A percentile compares a stretch with the other conserved stretches of the same genome.
Conservation (phyloP, 2,329 filamentous ascomycete genomes). For the Neurospora sp. region DNA sequence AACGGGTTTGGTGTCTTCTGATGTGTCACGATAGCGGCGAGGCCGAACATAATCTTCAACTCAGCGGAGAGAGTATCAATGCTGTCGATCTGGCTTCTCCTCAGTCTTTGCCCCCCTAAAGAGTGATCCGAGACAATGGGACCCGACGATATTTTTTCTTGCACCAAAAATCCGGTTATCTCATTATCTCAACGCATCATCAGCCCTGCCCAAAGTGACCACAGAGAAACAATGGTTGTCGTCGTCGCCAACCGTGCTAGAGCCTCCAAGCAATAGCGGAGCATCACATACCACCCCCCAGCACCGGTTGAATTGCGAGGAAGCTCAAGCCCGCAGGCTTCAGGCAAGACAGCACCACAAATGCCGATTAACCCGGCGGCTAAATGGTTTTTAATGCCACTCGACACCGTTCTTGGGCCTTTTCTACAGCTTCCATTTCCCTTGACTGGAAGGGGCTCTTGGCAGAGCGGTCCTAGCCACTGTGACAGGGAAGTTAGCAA, state of each 20-base stretch:
- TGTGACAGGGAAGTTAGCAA: neutral
- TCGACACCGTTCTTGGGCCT: neutral
- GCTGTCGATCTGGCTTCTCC: neutral
- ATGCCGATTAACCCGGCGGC: neutral
- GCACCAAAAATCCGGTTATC: neutral
- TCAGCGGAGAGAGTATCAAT: neutral
- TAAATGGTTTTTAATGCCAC: neutral
- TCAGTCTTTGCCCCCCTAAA: neutral
- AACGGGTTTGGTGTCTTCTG: neutral
- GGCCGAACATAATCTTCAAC: neutral
- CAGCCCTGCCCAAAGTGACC: neutral
- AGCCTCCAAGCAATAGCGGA: neutral
- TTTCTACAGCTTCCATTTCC: neutral
- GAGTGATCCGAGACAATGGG: neutral
- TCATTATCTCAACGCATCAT: neutral
- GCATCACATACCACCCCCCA: neutral
- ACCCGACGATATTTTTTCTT: neutral
- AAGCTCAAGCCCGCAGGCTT: neutral
- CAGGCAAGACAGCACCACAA: neutral
- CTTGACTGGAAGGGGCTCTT: neutral
- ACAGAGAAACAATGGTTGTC: too few relatives aligned
- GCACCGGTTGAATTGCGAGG: neutral
- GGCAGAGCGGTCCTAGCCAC: neutral
- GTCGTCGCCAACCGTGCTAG: neutral
- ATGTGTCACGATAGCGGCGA: neutral